A percentile compares a stretch with the other conserved stretches of the same genome.
Conservation (phyloP, 208 protist genomes). For the Leishmania martiniquensis region DNA sequence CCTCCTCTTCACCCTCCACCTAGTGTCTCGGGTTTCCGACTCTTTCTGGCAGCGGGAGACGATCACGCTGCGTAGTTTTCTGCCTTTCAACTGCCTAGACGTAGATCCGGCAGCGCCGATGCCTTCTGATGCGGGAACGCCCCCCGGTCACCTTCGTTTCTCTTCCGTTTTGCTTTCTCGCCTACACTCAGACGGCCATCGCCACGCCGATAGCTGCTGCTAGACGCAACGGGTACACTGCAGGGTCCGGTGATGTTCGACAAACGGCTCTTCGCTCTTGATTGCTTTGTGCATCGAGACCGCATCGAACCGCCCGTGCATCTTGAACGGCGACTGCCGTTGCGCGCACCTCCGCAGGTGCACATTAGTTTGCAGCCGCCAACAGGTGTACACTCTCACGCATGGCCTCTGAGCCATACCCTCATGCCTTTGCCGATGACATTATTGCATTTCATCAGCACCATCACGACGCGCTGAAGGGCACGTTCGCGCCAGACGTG, state of each 20-base stretch:
- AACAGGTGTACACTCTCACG: neutral
- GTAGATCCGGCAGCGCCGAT: neutral
- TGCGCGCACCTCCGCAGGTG: neutral
- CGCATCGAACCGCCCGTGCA: neutral
- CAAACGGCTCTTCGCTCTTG: no score
- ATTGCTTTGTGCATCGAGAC: neutral
- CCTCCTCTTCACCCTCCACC: neutral
- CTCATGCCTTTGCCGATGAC: constrained; percentile 8
- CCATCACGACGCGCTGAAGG: constrained; percentile 47
- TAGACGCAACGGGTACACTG: no score
- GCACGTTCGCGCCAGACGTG: constrained; percentile 29
- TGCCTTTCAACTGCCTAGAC: neutral
- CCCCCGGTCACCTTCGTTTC: no score
- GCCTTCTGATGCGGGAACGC: neutral
- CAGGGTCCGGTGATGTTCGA: no score
- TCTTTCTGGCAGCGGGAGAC: neutral
- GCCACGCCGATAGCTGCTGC: neutral
- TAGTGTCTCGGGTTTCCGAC: neutral
- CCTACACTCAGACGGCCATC: neutral
- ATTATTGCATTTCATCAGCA: constrained; percentile 49
- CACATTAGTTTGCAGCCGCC: neutral
- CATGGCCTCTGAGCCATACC: neutral
- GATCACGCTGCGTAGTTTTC: neutral
- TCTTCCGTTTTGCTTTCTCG: neutral
- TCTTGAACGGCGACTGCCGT: neutral